Base-by-base conservation (phyloP, 1,284 basidiomycete genomes). In the Taiwanofungus camphoratus region DNA sequence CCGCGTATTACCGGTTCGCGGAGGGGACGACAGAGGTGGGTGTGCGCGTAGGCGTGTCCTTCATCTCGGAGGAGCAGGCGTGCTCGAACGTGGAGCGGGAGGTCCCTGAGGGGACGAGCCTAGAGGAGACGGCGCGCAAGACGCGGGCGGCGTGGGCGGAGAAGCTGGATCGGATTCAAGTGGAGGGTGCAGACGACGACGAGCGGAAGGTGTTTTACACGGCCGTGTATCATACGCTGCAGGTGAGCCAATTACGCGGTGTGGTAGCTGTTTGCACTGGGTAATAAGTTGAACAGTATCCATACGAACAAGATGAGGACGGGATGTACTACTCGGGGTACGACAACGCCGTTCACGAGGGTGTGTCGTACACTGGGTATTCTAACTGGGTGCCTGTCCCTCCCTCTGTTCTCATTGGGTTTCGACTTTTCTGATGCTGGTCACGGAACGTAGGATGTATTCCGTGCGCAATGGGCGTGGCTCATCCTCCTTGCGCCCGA, bases 391-490 rank as follows among this genome's bases (percentile, higher is more conserved):
- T 82, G 42, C 3, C 68, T 53, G 20, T 4, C 13, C 7, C 12
- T 35, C n/a, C 22, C 7, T 26, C n/a, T 8, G 20, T 13, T 2
- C 12, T 22, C 29, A n/a, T n/a, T n/a, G n/a, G 35, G 2, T n/a
- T 29, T 21, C 4, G 3, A 2, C 3, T 11, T 21, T 8, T 16
- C 26, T 26, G 31, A 19, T 9, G 9, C 38, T 4, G 9, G 18
- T 45, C 6, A 27, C 27, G 20, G 12, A 7, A 13, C 11, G 3
- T 49, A 82, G 79, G 88, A 92, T 55, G 88, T 81, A 0, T 91
- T 77, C 64, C 79, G 88, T 5, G 87, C 88, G 0, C 75, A 77
- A 42, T 90, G 86, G 77, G 84, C 81, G 0, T 85, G 84, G 76
- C 74, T 84, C 34, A 82, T 91, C 34, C 66, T 92, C 1, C 73